Conservation (phyloP, 768 basidiomycete species). For the Phanerochaete carnosa region DNA sequence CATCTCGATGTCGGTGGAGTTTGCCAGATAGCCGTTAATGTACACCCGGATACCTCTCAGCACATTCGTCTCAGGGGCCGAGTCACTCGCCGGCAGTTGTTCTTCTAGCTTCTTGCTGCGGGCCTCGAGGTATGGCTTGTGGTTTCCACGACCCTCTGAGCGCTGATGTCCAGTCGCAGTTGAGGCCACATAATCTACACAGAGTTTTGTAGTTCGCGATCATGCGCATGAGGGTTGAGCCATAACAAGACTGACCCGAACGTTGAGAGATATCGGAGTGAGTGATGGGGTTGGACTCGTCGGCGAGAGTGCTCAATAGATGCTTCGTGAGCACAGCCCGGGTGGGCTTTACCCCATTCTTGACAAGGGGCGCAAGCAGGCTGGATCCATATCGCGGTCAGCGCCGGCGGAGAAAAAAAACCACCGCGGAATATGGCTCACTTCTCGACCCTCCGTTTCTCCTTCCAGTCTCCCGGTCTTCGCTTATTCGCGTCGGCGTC, state of each 20-base stretch:
- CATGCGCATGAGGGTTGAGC: neutral
- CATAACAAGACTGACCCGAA: constrained; percentile 42
- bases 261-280: constrained; percentile 62
- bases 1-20: constrained; percentile 80
- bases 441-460: constrained; percentile 23
- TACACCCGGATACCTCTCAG: constrained; percentile 52
- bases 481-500: constrained; percentile 21
- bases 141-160: constrained; percentile 22
- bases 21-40: constrained; percentile 65
- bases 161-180: constrained; percentile 45
- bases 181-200: constrained; percentile 55
- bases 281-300: constrained; percentile 75
- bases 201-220: neutral
- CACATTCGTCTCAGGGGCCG: constrained; percentile 13
- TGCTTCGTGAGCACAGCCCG: constrained; percentile 50
- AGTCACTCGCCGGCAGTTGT: constrained; percentile 19
- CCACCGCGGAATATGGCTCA: neutral
- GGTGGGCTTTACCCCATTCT: constrained; percentile 34
- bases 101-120: constrained; percentile 25
- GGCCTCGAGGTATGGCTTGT: constrained; percentile 17
- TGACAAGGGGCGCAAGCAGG: constrained; percentile 29
- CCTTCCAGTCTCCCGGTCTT: constrained; percentile 25
- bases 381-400: constrained; percentile 10
- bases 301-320: constrained; percentile 56
- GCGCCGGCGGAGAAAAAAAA: neutral